Conservation (phyloP, 169 alveolate species). For the Fabrea salina region DNA sequence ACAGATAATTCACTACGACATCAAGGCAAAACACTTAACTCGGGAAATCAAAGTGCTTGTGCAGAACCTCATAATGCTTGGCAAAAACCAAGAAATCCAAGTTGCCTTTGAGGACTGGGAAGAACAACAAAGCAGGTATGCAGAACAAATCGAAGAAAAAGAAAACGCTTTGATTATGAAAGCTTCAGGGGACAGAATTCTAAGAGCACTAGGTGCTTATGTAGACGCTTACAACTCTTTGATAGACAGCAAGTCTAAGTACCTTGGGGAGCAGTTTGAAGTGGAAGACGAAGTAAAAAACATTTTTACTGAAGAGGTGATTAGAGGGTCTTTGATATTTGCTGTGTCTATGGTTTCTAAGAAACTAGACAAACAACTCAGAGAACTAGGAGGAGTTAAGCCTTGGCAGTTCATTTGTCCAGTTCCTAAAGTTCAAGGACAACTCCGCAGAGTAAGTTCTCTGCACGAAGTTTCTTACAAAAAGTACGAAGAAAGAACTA, state of each 20-base stretch:
- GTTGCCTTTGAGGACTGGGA: neutral
- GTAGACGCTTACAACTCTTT: conserved; percentile 48
- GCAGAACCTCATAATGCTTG: neutral
- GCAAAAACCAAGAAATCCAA: neutral
- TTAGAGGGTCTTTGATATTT: conserved; percentile 51
- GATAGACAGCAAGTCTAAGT: conserved; percentile 45
- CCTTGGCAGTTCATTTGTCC: conserved; percentile 83
- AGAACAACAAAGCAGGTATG: neutral
- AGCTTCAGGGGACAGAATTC: conserved; percentile 46
- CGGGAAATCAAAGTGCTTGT: conserved; percentile 12
- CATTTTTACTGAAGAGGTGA: conserved; percentile 55
- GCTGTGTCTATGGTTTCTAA: conserved; percentile 57
- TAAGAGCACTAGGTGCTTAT: conserved; percentile 43
- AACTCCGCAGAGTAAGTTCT: conserved; percentile 50
- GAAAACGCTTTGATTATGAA: conserved; percentile 46
- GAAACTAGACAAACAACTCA: conserved; percentile 75
- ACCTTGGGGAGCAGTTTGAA: conserved; percentile 50
- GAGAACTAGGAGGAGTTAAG: conserved; percentile 71
- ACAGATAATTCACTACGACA: conserved; percentile 45
- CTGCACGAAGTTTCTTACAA: conserved; percentile 66
- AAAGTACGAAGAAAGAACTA: conserved; percentile 68
- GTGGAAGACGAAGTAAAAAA: conserved; percentile 42
- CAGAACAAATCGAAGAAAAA: conserved; percentile 28
- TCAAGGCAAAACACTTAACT: conserved; percentile 43
- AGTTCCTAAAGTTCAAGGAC: conserved; percentile 71